Percentiles rank a stretch among this genome's conserved stretches.
Conservation (phyloP, 129 eudicot species). For the Lactuca saligna region DNA sequence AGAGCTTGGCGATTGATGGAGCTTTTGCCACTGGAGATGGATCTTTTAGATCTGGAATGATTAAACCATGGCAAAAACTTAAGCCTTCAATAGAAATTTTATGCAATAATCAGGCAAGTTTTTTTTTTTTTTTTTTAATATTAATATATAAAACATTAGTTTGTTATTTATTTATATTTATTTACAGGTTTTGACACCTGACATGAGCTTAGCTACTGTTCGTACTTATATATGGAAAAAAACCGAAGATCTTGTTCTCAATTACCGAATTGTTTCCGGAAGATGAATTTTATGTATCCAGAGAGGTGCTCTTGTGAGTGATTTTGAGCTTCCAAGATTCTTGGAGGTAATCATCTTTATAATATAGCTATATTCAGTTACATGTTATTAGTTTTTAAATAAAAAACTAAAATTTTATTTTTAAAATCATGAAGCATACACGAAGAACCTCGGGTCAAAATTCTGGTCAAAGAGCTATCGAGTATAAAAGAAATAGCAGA, state of each 20-base stretch:
- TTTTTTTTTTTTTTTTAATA: no score
- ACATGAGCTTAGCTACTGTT: constrained; percentile 96
- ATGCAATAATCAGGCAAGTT: constrained; percentile 94
- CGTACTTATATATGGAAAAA: constrained; percentile 96
- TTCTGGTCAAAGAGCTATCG: constrained; percentile 19
- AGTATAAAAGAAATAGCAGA: constrained; percentile 16
- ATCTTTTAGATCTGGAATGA: constrained; percentile 52
- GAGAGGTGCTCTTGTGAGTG: constrained; percentile 30
- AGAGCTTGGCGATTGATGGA: constrained; percentile 61
- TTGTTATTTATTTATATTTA: neutral
- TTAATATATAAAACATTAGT: neutral
- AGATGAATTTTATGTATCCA: constrained; percentile 38
- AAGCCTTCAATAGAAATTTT: constrained; percentile 84
- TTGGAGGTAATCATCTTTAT: constrained; percentile 15
- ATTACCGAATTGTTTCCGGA: constrained; percentile 68
- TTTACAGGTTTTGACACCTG: constrained; percentile 77
- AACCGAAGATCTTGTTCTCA: constrained; percentile 82
- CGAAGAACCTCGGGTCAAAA: constrained; percentile 24
- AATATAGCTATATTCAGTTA: neutral
- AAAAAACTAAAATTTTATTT: constrained; percentile 11
- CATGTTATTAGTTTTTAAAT: constrained; percentile 6
- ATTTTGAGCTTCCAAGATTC: constrained; percentile 17
- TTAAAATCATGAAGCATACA: constrained; percentile 19
- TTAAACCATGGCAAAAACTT: constrained; percentile 81
- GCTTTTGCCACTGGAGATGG: constrained; percentile 60